These are phyloP conservation scores for Eruca vesicaria DNA, from an alignment of 441 rosid species.

Conservation along the genomic window DNA sequence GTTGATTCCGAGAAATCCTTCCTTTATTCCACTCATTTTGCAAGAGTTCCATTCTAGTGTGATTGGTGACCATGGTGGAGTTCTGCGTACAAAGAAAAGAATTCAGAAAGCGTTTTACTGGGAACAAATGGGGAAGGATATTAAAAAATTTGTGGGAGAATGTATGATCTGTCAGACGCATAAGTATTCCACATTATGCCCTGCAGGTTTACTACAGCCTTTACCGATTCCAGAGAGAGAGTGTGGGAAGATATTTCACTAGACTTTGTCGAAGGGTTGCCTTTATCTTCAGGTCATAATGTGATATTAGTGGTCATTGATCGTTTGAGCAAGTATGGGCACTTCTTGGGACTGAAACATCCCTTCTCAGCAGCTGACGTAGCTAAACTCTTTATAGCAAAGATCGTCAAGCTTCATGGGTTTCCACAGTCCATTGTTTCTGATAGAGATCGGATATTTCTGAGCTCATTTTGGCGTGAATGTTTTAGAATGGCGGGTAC, in stretches of 20 bases:
- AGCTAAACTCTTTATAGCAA: no score
- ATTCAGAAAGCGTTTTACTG: no score
- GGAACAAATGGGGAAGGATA: no score
- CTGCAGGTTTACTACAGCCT: background rate
- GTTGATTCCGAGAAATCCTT: no score
- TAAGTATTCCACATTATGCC: background rate
- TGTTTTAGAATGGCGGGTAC: background rate
- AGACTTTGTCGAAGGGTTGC: background rate
- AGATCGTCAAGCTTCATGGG: background rate
- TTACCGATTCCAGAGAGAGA: background rate
- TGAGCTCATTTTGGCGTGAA: background rate
- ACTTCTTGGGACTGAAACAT: no score
- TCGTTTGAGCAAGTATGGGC: background rate
- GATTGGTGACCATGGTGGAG: no score
- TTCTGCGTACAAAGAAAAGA: no score
- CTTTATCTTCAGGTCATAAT: background rate
- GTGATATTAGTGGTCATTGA: background rate
- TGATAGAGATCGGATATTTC: background rate
- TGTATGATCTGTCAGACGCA: background rate
- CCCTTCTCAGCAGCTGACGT: no score
- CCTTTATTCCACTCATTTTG: no score
- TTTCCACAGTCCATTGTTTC: background rate
- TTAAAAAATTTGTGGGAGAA: no score
- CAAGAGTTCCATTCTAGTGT: no score
- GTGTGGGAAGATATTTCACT: background rate